Evolutionary conservation across 495 filamentous ascomycete genomes (phyloP).

Genomic region (Daldinia childiae): DNA sequence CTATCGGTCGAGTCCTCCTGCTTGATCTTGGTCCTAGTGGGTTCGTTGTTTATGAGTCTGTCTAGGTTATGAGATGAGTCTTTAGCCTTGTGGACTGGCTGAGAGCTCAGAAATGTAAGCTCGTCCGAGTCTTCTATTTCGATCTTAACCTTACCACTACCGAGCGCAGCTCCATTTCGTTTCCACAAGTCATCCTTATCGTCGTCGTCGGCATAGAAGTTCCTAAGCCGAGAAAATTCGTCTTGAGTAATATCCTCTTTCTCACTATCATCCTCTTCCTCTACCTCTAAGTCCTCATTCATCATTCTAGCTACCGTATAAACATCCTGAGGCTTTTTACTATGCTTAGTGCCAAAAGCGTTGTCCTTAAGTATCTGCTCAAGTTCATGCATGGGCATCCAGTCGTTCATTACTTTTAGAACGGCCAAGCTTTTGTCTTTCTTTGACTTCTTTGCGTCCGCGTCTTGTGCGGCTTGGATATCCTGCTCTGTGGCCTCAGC

Average conservation of each 20-base stretch:
- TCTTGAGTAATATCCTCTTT: background rate
- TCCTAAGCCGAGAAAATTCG: background rate
- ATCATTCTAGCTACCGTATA: background rate
- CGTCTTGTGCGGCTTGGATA: background rate
- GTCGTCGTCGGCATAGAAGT: background rate
- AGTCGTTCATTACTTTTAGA: background rate
- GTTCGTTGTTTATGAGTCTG: background rate
- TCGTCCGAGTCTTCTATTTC: background rate
- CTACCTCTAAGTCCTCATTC: background rate
- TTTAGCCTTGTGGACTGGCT: background rate
- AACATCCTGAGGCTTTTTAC: background rate
- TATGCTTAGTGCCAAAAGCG: background rate
- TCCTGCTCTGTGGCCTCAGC: conserved; percentile 2
- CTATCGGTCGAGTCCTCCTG: background rate
- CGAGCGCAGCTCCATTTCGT: background rate
- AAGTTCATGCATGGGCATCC: background rate
- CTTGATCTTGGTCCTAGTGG: background rate
- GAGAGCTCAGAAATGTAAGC: background rate
- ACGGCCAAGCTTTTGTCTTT: background rate
- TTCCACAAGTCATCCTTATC: background rate
- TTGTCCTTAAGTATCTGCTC: background rate
- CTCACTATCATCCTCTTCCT: background rate
- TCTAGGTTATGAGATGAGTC: background rate
- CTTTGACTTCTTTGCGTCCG: background rate
- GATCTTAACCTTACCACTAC: background rate